Evolutionary conservation across 2,329 filamentous ascomycete genomes (phyloP).

Genomic region (Verticillium nonalfalfae): DNA sequence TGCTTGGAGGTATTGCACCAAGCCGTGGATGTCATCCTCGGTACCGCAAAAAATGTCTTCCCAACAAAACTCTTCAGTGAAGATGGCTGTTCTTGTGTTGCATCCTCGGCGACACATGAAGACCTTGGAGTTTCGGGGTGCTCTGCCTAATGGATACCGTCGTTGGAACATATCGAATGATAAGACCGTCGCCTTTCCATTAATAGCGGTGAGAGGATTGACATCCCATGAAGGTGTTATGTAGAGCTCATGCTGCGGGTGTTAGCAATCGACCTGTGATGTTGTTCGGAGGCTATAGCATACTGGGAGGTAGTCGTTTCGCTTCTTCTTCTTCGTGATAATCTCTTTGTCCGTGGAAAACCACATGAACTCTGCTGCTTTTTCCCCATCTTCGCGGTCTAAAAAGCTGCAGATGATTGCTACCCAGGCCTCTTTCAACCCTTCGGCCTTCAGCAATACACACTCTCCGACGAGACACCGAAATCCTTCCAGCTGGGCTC

Average conservation of each 20-base stretch:
- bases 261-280: not conserved
- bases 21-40: conserved; percentile 54
- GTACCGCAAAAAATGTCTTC: conserved; percentile 72
- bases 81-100: conserved; percentile 81
- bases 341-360: conserved; percentile 91
- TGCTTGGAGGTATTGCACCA: conserved; percentile 62
- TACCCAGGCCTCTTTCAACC: conserved; percentile 83
- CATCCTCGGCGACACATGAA: conserved; percentile 89
- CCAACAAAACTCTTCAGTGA: conserved; percentile 90
- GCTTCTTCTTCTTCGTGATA: conserved; percentile 73
- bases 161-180: conserved; percentile 63
- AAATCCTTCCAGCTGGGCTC: conserved; percentile 76
- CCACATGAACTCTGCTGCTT: conserved; percentile 89
- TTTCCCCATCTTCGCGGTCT: conserved; percentile 68
- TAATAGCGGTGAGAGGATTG: conserved; percentile 83
- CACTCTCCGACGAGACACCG: conserved; percentile 76
- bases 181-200: conserved; percentile 77
- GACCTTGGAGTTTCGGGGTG: conserved; percentile 71
- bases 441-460: conserved; percentile 82
- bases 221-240: conserved; percentile 81
- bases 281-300: conserved; percentile 8
- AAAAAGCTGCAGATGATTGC: conserved; percentile 81
- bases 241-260: conserved; percentile 74
- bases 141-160: conserved; percentile 66
- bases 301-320: conserved; percentile 69